Evolutionary conservation across 2,329 filamentous ascomycete species (phyloP).

Genomic region (Phoma sp.): DNA sequence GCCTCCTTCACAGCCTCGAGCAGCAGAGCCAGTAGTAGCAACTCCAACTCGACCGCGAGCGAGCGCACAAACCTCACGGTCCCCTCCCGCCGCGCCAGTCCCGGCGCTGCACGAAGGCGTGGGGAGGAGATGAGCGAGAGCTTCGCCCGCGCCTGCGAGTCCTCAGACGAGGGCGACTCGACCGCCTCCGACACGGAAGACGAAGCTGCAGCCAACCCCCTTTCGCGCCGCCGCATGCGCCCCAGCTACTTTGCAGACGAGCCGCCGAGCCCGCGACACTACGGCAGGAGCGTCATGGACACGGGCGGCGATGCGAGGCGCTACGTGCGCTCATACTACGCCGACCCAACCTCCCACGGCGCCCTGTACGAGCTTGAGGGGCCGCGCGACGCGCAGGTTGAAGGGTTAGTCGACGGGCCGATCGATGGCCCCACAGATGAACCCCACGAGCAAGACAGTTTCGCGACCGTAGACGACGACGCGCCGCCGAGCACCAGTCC

Average conservation of each 20-base stretch:
- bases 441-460: conserved; percentile 10
- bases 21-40: conserved; percentile 57
- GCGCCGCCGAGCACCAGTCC: conserved; percentile 12
- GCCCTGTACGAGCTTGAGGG: neutral
- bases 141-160: conserved; percentile 61
- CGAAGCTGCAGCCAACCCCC: conserved; percentile 50
- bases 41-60: conserved; percentile 52
- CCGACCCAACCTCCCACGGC: conserved; percentile 8
- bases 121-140: conserved; percentile 46
- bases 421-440: neutral
- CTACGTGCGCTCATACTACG: conserved; percentile 42
- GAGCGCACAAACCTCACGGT: conserved; percentile 50
- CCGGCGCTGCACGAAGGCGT: conserved; percentile 5
- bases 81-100: conserved; percentile 48
- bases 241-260: conserved; percentile 32
- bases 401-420: conserved; percentile 29
- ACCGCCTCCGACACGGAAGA: conserved; percentile 61
- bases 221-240: conserved; percentile 25
- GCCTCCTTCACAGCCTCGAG: conserved; percentile 56
- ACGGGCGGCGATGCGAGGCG: conserved; percentile 36
- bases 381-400: conserved; percentile 15
- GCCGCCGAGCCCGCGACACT: conserved; percentile 39
- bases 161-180: conserved; percentile 48
- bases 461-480: conserved; percentile 30
- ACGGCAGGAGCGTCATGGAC: conserved; percentile 39